Conservation (phyloP, 345 rosid genomes). For the Dipteronia sinensis region DNA sequence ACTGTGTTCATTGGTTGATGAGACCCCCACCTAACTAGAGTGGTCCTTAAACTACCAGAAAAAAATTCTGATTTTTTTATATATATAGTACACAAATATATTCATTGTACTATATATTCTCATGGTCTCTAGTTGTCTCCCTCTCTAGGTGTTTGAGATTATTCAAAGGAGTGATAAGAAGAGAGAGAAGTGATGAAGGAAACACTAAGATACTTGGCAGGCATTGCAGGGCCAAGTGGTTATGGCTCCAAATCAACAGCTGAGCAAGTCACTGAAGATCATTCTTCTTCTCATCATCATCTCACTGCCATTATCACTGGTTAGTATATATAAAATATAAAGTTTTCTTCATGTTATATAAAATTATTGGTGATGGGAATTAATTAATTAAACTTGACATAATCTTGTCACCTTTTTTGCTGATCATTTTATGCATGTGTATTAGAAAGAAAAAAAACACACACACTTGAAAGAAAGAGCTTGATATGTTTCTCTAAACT, state of each 20-base stretch:
- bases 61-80: constrained; percentile 13
- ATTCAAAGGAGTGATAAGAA: neutral
- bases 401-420: constrained; percentile 15
- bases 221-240: constrained; percentile 95
- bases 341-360: neutral
- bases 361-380: neutral
- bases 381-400: neutral
- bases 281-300: constrained; percentile 32
- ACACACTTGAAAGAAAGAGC: neutral
- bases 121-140: constrained; percentile 10
- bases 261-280: constrained; percentile 64
- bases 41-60: constrained; percentile 23
- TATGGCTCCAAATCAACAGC: constrained; percentile 94
- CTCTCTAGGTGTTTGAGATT: constrained; percentile 27
- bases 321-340: constrained; percentile 21
- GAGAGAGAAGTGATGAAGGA: constrained; percentile 62
- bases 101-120: constrained; percentile 24
- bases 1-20: neutral
- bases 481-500: neutral
- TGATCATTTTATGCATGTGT: neutral
- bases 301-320: constrained; percentile 78
- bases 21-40: neutral
- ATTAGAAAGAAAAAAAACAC: neutral
- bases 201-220: constrained; percentile 75
- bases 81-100: neutral